Evolutionary conservation across 176 grass and related monocot genomes (phyloP).

Genomic region (Juncus inflexus): DNA sequence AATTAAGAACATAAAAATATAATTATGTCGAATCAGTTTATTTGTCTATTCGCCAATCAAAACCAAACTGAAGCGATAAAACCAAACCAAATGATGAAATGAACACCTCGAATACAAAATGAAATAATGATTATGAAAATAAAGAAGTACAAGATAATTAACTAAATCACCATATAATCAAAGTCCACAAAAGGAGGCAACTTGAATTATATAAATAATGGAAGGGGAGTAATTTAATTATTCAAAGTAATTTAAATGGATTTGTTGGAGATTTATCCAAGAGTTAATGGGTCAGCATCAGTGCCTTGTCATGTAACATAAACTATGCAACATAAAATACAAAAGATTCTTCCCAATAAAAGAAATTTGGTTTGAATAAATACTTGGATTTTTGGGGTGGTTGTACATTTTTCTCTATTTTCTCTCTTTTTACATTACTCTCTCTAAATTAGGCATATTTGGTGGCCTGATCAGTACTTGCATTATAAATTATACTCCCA

Average conservation of each 20-base stretch:
- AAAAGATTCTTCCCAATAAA: conserved; percentile 27
- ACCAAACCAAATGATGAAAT: no score
- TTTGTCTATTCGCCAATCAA: no score
- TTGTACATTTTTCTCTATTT: conserved; percentile 6
- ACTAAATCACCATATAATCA: neutral
- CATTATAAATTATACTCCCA: neutral
- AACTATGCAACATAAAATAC: conserved; percentile 29
- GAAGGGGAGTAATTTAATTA: neutral
- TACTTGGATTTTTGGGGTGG: neutral
- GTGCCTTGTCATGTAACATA: conserved; percentile 52
- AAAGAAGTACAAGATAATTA: no score
- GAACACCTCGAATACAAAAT: no score
- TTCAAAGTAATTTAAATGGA: conserved; percentile 28
- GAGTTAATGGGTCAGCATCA: conserved; percentile 45
- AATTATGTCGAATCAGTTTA: no score
- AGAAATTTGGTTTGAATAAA: neutral
- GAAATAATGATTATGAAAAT: no score
- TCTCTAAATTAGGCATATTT: conserved; percentile 3
- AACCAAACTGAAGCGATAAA: no score
- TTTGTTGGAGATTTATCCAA: conserved; percentile 49
- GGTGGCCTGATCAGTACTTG: conserved; percentile 7
- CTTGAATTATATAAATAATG: conserved; percentile 33
- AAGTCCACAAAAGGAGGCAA: conserved; percentile 28
- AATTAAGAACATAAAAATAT: no score
- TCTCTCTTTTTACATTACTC: neutral